Base-by-base conservation (phyloP, 2,329 filamentous ascomycete genomes). In the Raffaelea deltoideospora region DNA sequence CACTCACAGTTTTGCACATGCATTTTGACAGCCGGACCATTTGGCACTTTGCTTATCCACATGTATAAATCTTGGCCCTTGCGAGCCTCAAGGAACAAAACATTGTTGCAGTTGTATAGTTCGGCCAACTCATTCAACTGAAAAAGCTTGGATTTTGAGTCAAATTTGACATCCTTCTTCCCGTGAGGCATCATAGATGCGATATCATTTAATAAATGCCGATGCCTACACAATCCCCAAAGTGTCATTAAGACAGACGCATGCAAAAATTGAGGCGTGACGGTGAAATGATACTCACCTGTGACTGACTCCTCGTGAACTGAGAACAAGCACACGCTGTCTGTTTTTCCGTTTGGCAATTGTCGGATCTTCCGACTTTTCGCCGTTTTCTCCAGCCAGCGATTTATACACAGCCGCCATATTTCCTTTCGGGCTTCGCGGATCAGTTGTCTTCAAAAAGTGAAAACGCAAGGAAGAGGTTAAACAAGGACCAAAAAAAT, bases 41-140 rank as follows among this genome's bases (percentile, higher is more conserved):
- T 94, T 6, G 88, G 90, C 2, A 86, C 79, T 53, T 92, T 93
- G 58, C 80, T 77, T 52, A 95, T 72, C 86, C 86, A 95, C 43
- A 92, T 65, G 59, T 96, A 98, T 17, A 96, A 66, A 65, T 96
- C 90, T 60, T 94, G 79, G 41, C 80, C 83, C 60, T 96, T 98
- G 42, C 87, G 72, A 32, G 87, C 87, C 63, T 98, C 88, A 54
- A 95, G 92, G 63, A 94, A 98, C 43, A 95, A 70, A 41, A 87
- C 72, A 55, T 87, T 83, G 62, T 88, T 88, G 71, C 81, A 88
- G 55, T 84, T 86, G 65, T 87, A 85, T 22, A 88, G 69, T 45
- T 79, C 74, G 27, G 71, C 71, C 29, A 64, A 52, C 51, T 87
- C 83, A 60, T 90, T 90, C 35, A 93, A 72, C 54, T 81, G 66